Evolutionary conservation across 2,329 filamentous ascomycete species (phyloP), one percentile per base, ranked within the genome.

Genomic region (Fusarium continuum): DNA sequence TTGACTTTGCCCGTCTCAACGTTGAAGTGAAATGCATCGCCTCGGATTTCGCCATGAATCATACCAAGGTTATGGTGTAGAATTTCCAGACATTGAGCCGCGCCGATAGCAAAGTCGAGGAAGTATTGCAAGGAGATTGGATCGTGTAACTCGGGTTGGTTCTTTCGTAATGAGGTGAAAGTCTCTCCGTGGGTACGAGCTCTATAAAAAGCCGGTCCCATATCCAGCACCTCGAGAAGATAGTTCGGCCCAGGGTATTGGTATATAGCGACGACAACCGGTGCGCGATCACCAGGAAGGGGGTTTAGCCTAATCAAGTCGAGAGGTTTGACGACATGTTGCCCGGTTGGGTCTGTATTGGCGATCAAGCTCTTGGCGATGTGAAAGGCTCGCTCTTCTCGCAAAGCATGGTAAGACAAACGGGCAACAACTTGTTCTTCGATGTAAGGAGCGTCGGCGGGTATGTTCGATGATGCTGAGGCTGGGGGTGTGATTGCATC

Each of bases 1-100:
- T 90, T 92, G 63, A 97, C 92, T 52, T 82, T 80, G 52, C 88
- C 87, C 2, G 85, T 86, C 39, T 92, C 86, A 13, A 80, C 73
- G 68, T 91, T 91, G 79, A 91, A 96, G 73, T 97, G 92, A 71
- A 97, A 97, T 1, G 93, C 91, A 76, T 98, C 94, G 6, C 89
- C 91, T 23, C 94, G 86, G 45, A 98, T 89, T 76, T 98, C 94
- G 38, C 94, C 94, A 70, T 97, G 94, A 2, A 97, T 89, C 54
- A 93, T 87, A 58, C 91, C 89, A 55, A 94, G 86, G 8, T 91
- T 89, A 76, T 97, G 93, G 70, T 98, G 94, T n/a, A 98, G 79
- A 40, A 96, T 88, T 75, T 97, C 93, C 41, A 96, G 78, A 72
- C 92, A 96, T 74, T 96, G 87, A 6, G 91, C 87, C 2, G 93